Evolutionary conservation across 768 basidiomycete genomes (phyloP).

Genomic region (Lentinula sp.): DNA sequence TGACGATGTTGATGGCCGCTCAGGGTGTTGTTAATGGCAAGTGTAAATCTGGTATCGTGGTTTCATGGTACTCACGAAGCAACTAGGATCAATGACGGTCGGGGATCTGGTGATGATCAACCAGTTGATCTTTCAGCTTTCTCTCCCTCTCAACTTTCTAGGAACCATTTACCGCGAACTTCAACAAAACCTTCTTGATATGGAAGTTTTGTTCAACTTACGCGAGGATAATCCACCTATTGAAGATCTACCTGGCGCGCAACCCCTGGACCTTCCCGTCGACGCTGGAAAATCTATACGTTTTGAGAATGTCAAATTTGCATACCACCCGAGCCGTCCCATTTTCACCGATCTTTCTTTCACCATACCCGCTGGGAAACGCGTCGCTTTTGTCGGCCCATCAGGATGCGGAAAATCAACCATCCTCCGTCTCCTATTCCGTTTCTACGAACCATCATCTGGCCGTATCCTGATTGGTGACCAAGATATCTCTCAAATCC

Average conservation of each 20-base stretch:
- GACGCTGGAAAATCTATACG: constrained; percentile 74
- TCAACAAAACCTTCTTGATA: constrained; percentile 92
- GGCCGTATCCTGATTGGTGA: constrained; percentile 86
- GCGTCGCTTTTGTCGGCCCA: constrained; percentile 95
- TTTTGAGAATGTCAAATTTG: constrained; percentile 90
- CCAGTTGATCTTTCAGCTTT: constrained; percentile 95
- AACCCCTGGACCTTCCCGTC: constrained; percentile 49
- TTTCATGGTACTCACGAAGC: constrained; percentile 2
- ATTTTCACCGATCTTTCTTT: constrained; percentile 89
- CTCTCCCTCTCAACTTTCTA: constrained; percentile 93
- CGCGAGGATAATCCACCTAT: constrained; percentile 74
- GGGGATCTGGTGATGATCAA: constrained; percentile 99
- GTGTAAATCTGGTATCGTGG: constrained; percentile 11
- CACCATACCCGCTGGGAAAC: constrained; percentile 91
- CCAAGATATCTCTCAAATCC: constrained; percentile 74
- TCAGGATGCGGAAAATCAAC: constrained; percentile 98
- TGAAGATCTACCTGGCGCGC: constrained; percentile 63
- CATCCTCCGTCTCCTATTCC: constrained; percentile 86
- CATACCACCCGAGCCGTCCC: constrained; percentile 84
- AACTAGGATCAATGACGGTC: constrained; percentile 89
- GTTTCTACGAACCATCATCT: constrained; percentile 83
- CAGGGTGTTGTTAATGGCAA: constrained; percentile 89
- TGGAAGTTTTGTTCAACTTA: constrained; percentile 92
- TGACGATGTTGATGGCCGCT: constrained; percentile 94
- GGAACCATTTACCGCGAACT: constrained; percentile 97